Evolutionary conservation across 352 stramenopile species (phyloP), one percentile per base, ranked within the genome.

Genomic region (Globisporangium megalacanthum): DNA sequence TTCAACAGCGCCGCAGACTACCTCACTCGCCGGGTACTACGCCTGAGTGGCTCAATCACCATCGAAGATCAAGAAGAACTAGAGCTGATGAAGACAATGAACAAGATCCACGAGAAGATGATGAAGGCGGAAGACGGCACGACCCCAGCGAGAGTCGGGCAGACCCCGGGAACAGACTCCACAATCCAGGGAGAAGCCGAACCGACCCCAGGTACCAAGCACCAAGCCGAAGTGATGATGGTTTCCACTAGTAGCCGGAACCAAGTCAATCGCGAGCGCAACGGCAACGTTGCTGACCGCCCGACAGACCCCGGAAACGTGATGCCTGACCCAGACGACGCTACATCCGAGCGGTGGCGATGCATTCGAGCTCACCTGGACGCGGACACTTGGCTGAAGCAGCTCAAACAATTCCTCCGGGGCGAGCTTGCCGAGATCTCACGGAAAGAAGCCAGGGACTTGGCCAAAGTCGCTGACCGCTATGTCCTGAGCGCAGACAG

Each of bases 1-100:
- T 63, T 49, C 50, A 63, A 62, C 50, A 8, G 5, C 1, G 14
- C 57, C 0, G 57, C 49, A 25, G 57, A 58, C 49, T 63, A 52
- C 15, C 4, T 62, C 1, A 55, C 56, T 1, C 11, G 20, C 2
- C 19, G 49, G 1, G 15, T 10, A n/a, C n/a, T n/a, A n/a, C n/a
- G n/a, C 1, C 36, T 55, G 9, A 6, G 50, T 4, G 4, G 25
- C 11, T 19, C 33, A 14, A 19, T 7, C 5, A 19, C 1, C 8
- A 0, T 46, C 19, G 10, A 4, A 5, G n/a, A 55, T 1, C 17
- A 2, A 0, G n/a, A 46, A 4, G 33, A 55, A 22, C 4, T 46
- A 4, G 3, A 2, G 0, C 49, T 33, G n/a, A 11, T 54, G 3
- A n/a, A 46, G 29, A 4, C 15, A 0, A 4, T 55, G 15, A 55